Base-by-base conservation (phyloP, 768 basidiomycete genomes). In the Kwoniella dendrophila region DNA sequence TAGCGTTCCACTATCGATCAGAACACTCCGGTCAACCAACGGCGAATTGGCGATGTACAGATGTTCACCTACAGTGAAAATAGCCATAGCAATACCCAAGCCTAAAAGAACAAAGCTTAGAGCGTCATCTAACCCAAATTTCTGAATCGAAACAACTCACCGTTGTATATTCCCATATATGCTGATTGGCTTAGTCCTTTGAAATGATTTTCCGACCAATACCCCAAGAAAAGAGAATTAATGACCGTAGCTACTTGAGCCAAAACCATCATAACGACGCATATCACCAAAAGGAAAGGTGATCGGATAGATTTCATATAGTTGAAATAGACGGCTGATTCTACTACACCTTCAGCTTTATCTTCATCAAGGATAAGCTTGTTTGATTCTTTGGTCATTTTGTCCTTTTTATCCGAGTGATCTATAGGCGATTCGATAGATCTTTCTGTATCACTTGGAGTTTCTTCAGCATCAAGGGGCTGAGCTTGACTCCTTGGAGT, bases 201-300 rank as follows among this genome's bases (percentile, higher is more conserved):
- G 18, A 90, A 83, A n/a, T 80, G 83, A 18, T 80, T 60, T 0
- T 82, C 81, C 0, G 86, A 86, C 89, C 89, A 91, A 67, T 86
- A 89, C 0, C 88, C 88, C 20, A 91, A 82, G 80, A 88, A 85
- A 3, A 91, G 74, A 32, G 83, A 86, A 65, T 84, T 86, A 0
- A 83, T 85, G 32, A 90, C 88, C 71, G 82, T 79, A 20, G 85
- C 80, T 1, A 73, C 82, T 72, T 89, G 85, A 11, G 76, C 77
- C 0, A 87, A 48, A 4, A 81, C 63, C 4, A 87, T 72, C 16
- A 86, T 67, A 0, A 75, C 22, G 0, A 85, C 52, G 16, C 87
- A 79, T 11, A 84, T 24, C 0, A 85, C 83, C 2, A 74, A 68
- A 73, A 80, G 86, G 18, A 79, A 54, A 45, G 34, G 44, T 4